Percentiles rank a stretch among this genome's conserved stretches.
Evolutionary conservation across 768 basidiomycete genomes (phyloP).

Genomic region (Phlegmacium glaucopus): DNA sequence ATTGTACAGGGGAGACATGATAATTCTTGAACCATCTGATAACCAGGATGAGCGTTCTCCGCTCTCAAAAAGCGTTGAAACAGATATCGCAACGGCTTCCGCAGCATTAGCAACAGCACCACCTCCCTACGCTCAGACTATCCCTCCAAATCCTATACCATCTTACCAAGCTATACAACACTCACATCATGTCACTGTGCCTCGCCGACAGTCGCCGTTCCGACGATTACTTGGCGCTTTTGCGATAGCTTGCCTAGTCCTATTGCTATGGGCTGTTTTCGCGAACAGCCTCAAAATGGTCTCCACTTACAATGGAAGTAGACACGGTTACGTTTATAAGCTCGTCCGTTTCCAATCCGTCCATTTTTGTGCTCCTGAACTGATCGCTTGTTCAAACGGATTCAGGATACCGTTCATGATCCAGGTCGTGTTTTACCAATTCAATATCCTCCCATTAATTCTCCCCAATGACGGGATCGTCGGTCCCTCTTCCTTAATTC

Average conservation of each 20-base stretch:
- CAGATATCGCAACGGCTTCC: not conserved
- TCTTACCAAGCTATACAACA: not conserved
- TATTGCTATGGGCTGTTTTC: slow-evolving; percentile 19
- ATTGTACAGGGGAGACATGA: slow-evolving; percentile 1
- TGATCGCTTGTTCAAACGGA: no score
- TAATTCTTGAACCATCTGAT: slow-evolving; percentile 10
- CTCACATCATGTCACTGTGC: not conserved
- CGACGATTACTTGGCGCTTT: slow-evolving; percentile 18
- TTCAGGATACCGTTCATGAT: no score
- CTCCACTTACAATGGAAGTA: no score
- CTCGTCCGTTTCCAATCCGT: no score
- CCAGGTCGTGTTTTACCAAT: slow-evolving; percentile 5
- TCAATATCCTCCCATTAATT: slow-evolving; percentile 5
- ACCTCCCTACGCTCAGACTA: slow-evolving; percentile 3
- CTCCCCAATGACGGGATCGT: no score
- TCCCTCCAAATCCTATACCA: not conserved
- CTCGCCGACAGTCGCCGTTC: not conserved
- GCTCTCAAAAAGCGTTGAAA: slow-evolving; percentile 9
- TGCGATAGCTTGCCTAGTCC: slow-evolving; percentile 13
- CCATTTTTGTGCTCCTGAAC: no score
- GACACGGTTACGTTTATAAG: no score
- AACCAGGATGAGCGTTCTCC: slow-evolving; percentile 18
- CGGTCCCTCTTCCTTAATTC: no score
- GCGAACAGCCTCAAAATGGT: slow-evolving; percentile 12
- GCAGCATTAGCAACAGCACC: slow-evolving; percentile 1